These are phyloP conservation scores for Strigomonas galati DNA, from an alignment of 208 protist genomes.

Conservation along the genomic window DNA sequence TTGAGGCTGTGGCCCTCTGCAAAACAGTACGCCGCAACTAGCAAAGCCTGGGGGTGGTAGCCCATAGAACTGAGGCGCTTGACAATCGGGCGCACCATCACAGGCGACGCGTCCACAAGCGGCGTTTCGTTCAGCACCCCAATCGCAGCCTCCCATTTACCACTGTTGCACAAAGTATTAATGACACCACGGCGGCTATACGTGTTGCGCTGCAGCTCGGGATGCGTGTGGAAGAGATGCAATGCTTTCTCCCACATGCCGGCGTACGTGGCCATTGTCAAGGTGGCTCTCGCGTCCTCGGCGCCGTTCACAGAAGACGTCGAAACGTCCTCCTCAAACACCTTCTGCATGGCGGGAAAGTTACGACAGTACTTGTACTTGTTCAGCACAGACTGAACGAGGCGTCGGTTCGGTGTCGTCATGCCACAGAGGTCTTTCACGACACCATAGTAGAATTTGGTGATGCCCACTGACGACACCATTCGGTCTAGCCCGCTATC, in stretches of 20 bases:
- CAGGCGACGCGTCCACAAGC: slow-evolving; percentile 24
- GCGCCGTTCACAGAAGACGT: slow-evolving; percentile 16
- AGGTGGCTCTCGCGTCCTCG: slow-evolving; percentile 43
- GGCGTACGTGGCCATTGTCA: slow-evolving; percentile 57
- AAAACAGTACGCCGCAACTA: slow-evolving; percentile 37
- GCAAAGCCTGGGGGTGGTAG: slow-evolving; percentile 37
- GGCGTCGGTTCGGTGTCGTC: slow-evolving; percentile 20
- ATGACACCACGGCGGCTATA: slow-evolving; percentile 46
- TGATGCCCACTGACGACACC: slow-evolving; percentile 52
- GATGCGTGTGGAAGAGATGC: slow-evolving; percentile 30
- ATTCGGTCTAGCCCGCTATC: slow-evolving; percentile 62
- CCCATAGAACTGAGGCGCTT: slow-evolving; percentile 38
- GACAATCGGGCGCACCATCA: slow-evolving; percentile 59
- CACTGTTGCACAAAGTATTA: slow-evolving; percentile 32
- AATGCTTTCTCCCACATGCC: slow-evolving; percentile 79
- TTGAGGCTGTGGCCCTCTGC: slow-evolving; percentile 53
- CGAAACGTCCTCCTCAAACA: slow-evolving; percentile 83
- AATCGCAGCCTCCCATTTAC: slow-evolving; percentile 49
- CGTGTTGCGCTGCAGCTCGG: slow-evolving; percentile 22
- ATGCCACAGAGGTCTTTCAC: slow-evolving; percentile 45
- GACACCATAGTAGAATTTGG: slow-evolving; percentile 78
- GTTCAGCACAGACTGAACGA: slow-evolving; percentile 47
- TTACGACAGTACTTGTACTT: slow-evolving; percentile 47
- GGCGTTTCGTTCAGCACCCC: slow-evolving; percentile 21
- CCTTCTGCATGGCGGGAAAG: slow-evolving; percentile 38